Evolutionary conservation across 495 filamentous ascomycete species (phyloP).

Genomic region (Amphirosellinia nigrospora): DNA sequence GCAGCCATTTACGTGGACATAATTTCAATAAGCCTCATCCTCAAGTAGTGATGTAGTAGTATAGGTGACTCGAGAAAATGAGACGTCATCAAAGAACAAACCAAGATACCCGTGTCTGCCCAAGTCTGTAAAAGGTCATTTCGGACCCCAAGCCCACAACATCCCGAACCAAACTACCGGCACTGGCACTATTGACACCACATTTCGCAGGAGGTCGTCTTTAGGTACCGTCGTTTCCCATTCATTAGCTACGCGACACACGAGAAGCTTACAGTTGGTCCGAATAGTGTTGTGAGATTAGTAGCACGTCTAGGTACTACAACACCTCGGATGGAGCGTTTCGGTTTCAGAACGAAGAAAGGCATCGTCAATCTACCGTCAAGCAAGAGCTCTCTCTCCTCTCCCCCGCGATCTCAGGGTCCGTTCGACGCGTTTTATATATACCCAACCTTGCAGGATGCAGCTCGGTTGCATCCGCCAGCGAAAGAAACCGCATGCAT

Average conservation of each 20-base stretch:
- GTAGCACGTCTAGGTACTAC: background rate
- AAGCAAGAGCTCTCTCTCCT: background rate
- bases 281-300: background rate
- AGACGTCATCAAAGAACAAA: background rate
- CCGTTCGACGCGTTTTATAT: background rate
- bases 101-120: background rate
- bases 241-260: background rate
- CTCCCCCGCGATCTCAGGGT: background rate
- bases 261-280: background rate
- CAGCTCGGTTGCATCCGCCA: constrained; percentile 22
- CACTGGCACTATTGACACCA: too few relatives aligned
- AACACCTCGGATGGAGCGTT: background rate
- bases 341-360: background rate
- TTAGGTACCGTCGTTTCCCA: background rate
- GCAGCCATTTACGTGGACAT: too few relatives aligned
- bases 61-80: background rate
- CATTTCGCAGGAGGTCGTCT: background rate
- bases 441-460: constrained; percentile 1
- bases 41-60: too few relatives aligned
- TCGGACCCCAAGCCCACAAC: background rate
- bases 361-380: background rate
- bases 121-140: background rate
- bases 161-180: constrained; percentile 10
- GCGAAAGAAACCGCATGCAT: constrained; percentile 7
- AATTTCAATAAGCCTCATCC: too few relatives aligned